These are phyloP conservation scores for Arthrobotrys pseudoclavata DNA, from an alignment of 2,329 filamentous ascomycete genomes.

Conservation along the genomic window DNA sequence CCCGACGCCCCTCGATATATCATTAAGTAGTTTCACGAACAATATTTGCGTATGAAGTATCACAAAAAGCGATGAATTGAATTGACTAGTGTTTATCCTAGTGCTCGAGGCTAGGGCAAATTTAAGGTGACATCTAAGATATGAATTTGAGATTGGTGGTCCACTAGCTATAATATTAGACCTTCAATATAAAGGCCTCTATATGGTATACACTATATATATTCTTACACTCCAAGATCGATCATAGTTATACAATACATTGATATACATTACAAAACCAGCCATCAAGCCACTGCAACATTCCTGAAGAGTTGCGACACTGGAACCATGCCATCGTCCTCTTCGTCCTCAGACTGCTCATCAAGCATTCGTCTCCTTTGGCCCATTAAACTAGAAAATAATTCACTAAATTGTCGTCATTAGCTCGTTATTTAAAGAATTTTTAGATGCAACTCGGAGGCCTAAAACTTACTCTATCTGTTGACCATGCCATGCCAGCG, in stretches of 20 bases:
- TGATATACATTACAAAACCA: slow-evolving; percentile 33
- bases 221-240: slow-evolving; percentile 31
- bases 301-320: slow-evolving; percentile 67
- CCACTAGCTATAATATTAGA: not conserved
- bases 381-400: slow-evolving; percentile 71
- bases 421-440: slow-evolving; percentile 10
- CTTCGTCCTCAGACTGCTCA: slow-evolving; percentile 65
- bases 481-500: slow-evolving; percentile 81
- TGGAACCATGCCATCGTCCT: slow-evolving; percentile 64
- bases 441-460: not conserved
- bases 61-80: too few species aligned
- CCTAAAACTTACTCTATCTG: slow-evolving; percentile 74
- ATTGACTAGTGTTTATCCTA: too few species aligned
- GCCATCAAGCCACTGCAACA: slow-evolving; percentile 29
- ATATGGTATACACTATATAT: slow-evolving; percentile 11
- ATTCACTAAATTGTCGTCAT: slow-evolving; percentile 64
- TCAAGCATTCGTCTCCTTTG: slow-evolving; percentile 68
- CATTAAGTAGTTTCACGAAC: not conserved
- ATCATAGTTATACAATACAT: slow-evolving; percentile 8
- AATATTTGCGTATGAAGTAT: not conserved
- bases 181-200: not conserved
- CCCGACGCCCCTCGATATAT: not conserved
- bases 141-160: too few species aligned
- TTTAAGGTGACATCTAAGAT: too few species aligned
- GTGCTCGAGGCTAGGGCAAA: too few species aligned